These are phyloP conservation scores for Verticillium dahliae DNA, from an alignment of 2,329 filamentous ascomycete genomes.

Conservation along the genomic window DNA sequence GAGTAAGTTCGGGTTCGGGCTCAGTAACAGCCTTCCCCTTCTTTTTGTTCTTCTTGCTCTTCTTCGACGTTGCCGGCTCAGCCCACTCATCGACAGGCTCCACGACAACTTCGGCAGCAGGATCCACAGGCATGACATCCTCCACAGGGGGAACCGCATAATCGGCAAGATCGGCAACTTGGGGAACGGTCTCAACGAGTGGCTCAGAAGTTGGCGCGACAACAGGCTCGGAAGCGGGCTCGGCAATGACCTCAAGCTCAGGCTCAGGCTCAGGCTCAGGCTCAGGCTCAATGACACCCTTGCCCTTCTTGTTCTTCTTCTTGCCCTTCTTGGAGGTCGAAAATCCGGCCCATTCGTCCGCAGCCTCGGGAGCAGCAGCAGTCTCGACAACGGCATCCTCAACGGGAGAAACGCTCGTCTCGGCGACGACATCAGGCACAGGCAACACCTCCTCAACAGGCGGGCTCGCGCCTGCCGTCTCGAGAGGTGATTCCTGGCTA, in stretches of 20 bases:
- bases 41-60: constrained; percentile 1
- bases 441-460: background rate
- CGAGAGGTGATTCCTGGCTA: constrained; percentile 2
- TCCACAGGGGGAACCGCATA: background rate
- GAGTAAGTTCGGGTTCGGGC: background rate
- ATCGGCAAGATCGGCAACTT: background rate
- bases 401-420: background rate
- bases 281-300: background rate
- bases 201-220: background rate
- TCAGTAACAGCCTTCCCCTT: background rate
- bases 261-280: no score
- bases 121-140: background rate
- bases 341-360: background rate
- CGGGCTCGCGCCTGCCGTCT: background rate
- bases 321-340: background rate
- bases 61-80: background rate
- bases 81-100: background rate
- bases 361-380: background rate
- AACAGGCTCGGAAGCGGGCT: background rate
- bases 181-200: background rate
- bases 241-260: background rate
- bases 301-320: constrained; percentile 16
- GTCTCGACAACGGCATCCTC: background rate
- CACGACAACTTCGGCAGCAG: background rate
- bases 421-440: background rate